Percentiles rank a stretch among this genome's conserved stretches.
Conservation (phyloP, 225 moss, liverwort and hornwort genomes). For the Lunularia cruciata region DNA sequence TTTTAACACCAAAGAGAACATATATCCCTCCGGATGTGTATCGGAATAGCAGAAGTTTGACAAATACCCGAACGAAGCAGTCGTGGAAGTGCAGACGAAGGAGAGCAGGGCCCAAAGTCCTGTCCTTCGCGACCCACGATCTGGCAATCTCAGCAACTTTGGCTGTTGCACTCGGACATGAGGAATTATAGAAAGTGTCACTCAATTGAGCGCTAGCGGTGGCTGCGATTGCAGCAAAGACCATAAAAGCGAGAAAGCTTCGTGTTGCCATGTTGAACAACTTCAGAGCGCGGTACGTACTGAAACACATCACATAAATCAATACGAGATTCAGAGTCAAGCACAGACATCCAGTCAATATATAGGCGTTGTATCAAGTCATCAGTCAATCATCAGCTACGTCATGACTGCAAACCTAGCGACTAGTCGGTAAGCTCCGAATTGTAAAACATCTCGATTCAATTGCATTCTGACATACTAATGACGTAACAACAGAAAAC, state of each 20-base stretch:
- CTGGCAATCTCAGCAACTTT: slow-evolving; percentile 1
- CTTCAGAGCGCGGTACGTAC: neutral
- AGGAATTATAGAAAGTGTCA: slow-evolving; percentile 13
- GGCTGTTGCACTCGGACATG: slow-evolving; percentile 15
- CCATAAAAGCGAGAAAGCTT: neutral
- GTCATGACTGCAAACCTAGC: no score
- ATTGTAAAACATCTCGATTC: no score
- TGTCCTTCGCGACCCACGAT: slow-evolving; percentile 16
- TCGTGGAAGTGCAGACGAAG: slow-evolving; percentile 25
- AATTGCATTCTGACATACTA: no score
- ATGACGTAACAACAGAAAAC: no score
- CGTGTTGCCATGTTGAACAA: neutral
- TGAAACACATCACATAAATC: neutral
- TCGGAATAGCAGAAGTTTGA: no score
- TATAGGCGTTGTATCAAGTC: no score
- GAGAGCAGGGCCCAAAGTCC: slow-evolving; percentile 19
- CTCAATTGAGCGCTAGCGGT: slow-evolving; percentile 19
- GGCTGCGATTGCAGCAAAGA: neutral
- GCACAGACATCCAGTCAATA: no score
- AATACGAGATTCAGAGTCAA: no score
- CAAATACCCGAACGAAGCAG: slow-evolving; percentile 26
- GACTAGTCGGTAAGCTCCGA: no score
- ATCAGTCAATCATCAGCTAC: no score
- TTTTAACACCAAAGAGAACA: neutral
- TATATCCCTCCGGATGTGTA: no score